Evolutionary conservation across 2,329 filamentous ascomycete species (phyloP).

Genomic region (Aspergillus sp.): DNA sequence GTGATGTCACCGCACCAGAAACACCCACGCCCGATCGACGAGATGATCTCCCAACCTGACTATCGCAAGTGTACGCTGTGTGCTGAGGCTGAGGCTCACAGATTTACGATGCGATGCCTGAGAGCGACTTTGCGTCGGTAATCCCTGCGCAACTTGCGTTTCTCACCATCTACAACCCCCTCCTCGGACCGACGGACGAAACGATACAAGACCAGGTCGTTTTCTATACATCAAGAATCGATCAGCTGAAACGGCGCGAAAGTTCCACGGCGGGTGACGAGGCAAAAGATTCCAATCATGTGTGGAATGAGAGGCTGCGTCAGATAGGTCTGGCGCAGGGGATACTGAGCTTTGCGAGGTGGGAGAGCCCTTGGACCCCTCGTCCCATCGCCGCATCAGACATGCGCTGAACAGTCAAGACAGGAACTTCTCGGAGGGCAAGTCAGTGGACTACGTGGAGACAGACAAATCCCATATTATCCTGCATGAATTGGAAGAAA

Average conservation of each 20-base stretch:
- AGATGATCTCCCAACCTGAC: constrained; percentile 2
- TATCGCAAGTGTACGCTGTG: constrained; percentile 14
- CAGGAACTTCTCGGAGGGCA: constrained; percentile 76
- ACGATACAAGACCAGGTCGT: constrained; percentile 80
- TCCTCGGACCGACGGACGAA: constrained; percentile 69
- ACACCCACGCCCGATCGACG: constrained; percentile 14
- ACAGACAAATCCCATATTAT: constrained; percentile 85
- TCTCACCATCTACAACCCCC: constrained; percentile 92
- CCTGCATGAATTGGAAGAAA: constrained; percentile 79
- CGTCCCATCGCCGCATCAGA: background rate
- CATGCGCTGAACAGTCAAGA: constrained; percentile 15
- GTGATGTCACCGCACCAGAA: constrained; percentile 31
- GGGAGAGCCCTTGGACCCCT: constrained; percentile 23
- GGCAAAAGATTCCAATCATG: constrained; percentile 50
- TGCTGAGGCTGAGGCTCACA: constrained; percentile 12
- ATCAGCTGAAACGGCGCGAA: constrained; percentile 23
- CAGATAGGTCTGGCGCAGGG: constrained; percentile 96
- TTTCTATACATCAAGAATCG: constrained; percentile 71
- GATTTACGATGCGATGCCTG: constrained; percentile 36
- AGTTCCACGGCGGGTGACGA: constrained; percentile 17
- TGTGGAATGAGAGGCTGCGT: constrained; percentile 80
- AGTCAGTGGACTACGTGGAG: constrained; percentile 78
- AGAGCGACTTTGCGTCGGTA: constrained; percentile 40
- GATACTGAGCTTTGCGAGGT: constrained; percentile 87
- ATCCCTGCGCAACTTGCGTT: constrained; percentile 84